Conservation (phyloP, 352 stramenopile genomes). For the Pythium phragmiticola region DNA sequence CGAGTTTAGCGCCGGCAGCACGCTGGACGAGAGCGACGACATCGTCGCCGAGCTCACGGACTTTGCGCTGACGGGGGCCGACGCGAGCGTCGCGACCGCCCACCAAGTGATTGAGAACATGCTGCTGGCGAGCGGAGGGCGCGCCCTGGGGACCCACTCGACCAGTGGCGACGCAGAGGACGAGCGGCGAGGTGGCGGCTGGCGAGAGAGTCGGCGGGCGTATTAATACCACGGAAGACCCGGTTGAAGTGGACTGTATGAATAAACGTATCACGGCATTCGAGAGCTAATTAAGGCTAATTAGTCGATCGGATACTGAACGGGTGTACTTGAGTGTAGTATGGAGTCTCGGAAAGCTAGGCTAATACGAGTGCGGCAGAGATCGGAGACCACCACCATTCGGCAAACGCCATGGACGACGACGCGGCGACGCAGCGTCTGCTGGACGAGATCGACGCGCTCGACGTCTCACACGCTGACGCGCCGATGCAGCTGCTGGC, state of each 20-base stretch:
- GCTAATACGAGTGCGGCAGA: neutral
- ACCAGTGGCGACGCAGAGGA: neutral
- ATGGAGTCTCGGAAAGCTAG: neutral
- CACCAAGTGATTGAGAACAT: conserved; percentile 33
- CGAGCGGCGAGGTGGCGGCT: neutral
- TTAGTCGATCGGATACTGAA: too few species aligned
- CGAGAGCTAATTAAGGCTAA: too few species aligned
- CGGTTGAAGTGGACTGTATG: too few species aligned
- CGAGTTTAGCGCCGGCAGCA: conserved; percentile 31
- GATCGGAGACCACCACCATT: too few species aligned
- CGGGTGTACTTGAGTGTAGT: too few species aligned
- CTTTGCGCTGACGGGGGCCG: conserved; percentile 26
- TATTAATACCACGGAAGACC: neutral
- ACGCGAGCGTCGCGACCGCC: conserved; percentile 24
- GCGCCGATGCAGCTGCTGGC: neutral
- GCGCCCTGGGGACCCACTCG: neutral
- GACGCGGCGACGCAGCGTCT: conserved; percentile 4
- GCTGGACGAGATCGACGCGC: conserved; percentile 5
- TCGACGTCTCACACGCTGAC: neutral
- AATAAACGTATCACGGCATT: too few species aligned
- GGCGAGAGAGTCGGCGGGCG: neutral
- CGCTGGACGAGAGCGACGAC: conserved; percentile 25
- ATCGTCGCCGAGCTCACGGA: conserved; percentile 29
- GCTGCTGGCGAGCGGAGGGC: conserved; percentile 18
- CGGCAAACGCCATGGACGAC: conserved; percentile 1